A percentile compares a stretch with the other conserved stretches of the same genome.
These are phyloP conservation scores for Eucalyptus melliodora DNA, from an alignment of 345 rosid species.

Conservation along the genomic window DNA sequence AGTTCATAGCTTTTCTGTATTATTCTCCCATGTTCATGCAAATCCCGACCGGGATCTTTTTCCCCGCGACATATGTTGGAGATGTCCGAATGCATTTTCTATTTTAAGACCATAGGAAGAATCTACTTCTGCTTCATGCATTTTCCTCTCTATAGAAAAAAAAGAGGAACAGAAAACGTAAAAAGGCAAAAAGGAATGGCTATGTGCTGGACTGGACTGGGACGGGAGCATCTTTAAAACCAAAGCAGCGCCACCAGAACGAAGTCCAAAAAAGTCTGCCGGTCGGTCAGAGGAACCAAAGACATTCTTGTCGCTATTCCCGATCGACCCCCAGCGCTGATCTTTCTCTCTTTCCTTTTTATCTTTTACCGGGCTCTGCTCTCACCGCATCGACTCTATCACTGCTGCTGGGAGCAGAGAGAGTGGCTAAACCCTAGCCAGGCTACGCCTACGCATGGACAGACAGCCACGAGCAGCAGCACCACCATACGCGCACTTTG, in stretches of 20 bases:
- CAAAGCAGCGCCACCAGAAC: neutral
- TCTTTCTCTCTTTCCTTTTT: neutral
- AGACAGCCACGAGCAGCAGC: neutral
- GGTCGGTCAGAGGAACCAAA: conserved; percentile 4
- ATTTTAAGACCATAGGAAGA: neutral
- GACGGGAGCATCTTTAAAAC: neutral
- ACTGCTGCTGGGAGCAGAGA: neutral
- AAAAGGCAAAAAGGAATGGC: neutral
- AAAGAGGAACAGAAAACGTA: neutral
- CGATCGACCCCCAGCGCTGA: neutral
- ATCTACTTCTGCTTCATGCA: neutral
- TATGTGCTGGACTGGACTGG: neutral
- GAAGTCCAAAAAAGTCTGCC: neutral
- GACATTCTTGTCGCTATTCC: conserved; percentile 16
- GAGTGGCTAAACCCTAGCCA: neutral
- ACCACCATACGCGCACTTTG: neutral
- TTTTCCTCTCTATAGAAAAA: neutral
- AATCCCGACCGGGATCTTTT: neutral
- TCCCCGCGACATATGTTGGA: neutral
- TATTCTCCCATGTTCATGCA: neutral
- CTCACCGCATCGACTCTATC: neutral
- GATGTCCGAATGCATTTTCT: neutral
- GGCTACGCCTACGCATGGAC: neutral
- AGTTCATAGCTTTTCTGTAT: neutral
- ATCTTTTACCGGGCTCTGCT: neutral